phyloP scores from a whole-genome alignment of 495 filamentous ascomycete species.

The Neurospora cerealis region DNA sequence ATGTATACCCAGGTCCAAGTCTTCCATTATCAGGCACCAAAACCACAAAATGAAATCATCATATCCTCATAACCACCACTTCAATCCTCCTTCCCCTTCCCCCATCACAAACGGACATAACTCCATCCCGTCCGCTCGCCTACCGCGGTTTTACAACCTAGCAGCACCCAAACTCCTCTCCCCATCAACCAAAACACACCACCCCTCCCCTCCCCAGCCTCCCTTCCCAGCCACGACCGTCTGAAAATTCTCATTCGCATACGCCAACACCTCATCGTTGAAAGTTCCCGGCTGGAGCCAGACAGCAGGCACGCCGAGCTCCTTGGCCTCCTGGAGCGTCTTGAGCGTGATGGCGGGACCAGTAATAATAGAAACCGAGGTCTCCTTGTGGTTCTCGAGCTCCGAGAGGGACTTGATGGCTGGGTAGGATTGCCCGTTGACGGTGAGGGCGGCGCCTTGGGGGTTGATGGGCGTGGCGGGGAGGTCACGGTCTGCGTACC shows the following conservation, averaged over 20 bases:
- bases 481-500: constrained; percentile 73
- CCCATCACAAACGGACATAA: not conserved
- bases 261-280: constrained; percentile 60
- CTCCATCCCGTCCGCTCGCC: not conserved
- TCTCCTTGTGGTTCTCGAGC: constrained; percentile 55
- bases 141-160: constrained; percentile 15
- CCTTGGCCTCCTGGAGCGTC: constrained; percentile 69
- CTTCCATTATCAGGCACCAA: not conserved
- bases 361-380: constrained; percentile 79
- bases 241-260: constrained; percentile 52
- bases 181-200: constrained; percentile 89
- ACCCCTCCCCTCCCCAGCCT: constrained; percentile 61
- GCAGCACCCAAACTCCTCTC: constrained; percentile 57
- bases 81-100: not conserved
- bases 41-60: not conserved
- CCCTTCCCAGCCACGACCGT: constrained; percentile 61
- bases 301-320: constrained; percentile 66
- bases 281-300: constrained; percentile 92
- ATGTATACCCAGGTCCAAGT: not conserved
- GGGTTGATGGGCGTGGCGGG: constrained; percentile 81
- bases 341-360: constrained; percentile 62
- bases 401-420: constrained; percentile 55
- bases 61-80: not conserved
- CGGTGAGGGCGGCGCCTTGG: constrained; percentile 45
- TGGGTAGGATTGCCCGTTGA: constrained; percentile 40